Percentiles rank a stretch among this genome's conserved stretches.
These are phyloP conservation scores for Fusarium acutatum DNA, from an alignment of 2,329 filamentous ascomycete species.

Conservation along the genomic window DNA sequence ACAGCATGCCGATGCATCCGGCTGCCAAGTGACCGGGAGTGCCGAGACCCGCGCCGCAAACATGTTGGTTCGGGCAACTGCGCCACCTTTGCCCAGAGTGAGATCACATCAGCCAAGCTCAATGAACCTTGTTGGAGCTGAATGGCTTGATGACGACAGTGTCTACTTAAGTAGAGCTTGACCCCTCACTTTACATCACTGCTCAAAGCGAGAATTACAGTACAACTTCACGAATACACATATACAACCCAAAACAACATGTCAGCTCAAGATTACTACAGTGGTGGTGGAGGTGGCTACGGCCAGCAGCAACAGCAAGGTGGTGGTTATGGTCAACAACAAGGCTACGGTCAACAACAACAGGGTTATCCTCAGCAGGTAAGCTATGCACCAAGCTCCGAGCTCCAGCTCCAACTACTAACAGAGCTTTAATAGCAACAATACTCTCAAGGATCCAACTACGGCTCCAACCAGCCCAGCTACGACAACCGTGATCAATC, in stretches of 20 bases:
- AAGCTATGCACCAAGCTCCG: neutral
- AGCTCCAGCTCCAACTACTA: neutral
- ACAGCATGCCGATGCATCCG: conserved; percentile 34
- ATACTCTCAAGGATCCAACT: conserved; percentile 26
- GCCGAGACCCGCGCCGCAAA: conserved; percentile 19
- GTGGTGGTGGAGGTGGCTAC: conserved; percentile 13
- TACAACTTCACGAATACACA: neutral
- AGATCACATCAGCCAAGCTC: conserved; percentile 35
- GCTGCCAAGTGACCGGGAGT: conserved; percentile 25
- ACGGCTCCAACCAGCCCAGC: conserved; percentile 26
- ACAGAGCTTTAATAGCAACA: conserved; percentile 9
- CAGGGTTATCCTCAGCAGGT: conserved; percentile 32
- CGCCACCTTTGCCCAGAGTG: conserved; percentile 20
- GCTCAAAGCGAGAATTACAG: neutral
- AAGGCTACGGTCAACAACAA: conserved; percentile 27
- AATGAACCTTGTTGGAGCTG: conserved; percentile 3
- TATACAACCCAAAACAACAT: conserved; percentile 8
- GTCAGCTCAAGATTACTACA: conserved; percentile 40
- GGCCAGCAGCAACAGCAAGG: conserved; percentile 17
- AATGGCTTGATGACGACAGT: conserved; percentile 19
- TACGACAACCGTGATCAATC: conserved; percentile 25
- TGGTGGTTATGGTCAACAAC: conserved; percentile 7
- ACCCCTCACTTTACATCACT: neutral
- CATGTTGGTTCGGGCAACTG: neutral
- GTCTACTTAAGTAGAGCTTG: conserved; percentile 19